phyloP scores from a whole-genome alignment of 75 land plant genomes.

The Azolla pinnata region DNA sequence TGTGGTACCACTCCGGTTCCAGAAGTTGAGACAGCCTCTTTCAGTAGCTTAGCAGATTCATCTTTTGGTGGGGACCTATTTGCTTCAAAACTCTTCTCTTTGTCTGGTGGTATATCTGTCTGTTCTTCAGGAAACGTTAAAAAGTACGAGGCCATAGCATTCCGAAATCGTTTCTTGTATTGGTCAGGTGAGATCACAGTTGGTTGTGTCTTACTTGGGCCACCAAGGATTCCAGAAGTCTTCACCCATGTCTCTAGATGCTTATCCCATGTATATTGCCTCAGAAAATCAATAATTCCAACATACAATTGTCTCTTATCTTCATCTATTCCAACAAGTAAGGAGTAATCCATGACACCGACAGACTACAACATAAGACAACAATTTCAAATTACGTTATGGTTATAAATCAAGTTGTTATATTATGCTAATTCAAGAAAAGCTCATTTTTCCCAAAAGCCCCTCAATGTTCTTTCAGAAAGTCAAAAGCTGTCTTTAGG shows the following conservation, averaged over 20 bases:
- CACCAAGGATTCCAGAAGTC: conserved; percentile 91
- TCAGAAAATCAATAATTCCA: conserved; percentile 89
- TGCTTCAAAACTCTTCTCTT: no score
- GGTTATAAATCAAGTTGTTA: no score
- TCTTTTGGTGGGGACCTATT: no score
- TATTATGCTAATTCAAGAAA: no score
- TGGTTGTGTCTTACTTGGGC: conserved; percentile 73
- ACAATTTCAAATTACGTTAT: no score
- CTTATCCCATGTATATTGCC: conserved; percentile 98
- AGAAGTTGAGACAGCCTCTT: no score
- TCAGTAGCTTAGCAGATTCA: no score
- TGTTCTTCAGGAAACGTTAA: conserved; percentile 79
- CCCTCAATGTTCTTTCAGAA: no score
- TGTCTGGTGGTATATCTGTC: conserved; percentile 41
- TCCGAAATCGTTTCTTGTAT: conserved; percentile 89
- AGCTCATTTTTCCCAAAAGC: no score
- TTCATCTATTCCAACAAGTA: conserved; percentile 80
- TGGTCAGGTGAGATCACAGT: conserved; percentile 80
- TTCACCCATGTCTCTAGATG: conserved; percentile 96
- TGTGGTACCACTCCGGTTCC: no score
- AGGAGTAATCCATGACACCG: conserved; percentile 92
- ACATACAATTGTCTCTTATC: conserved; percentile 69
- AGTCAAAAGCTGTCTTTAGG: no score
- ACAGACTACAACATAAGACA: conserved; percentile 47
- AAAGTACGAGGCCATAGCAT: conserved; percentile 89